Evolutionary conservation across 1,139 yeast species (phyloP), one percentile per base, ranked within the genome.

Genomic region (Dujonia santamariae): DNA sequence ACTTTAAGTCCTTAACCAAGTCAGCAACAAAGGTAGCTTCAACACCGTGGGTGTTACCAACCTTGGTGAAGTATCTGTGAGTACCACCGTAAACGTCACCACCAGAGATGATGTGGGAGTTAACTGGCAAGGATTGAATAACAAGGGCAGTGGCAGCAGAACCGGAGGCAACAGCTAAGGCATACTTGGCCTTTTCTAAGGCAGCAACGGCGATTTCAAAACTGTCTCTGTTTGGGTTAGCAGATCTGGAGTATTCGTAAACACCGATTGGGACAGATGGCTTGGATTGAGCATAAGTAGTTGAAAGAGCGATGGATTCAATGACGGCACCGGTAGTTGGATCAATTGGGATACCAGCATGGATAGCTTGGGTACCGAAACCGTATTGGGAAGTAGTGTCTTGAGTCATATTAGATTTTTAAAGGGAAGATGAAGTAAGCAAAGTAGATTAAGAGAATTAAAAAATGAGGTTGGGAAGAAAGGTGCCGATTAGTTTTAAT

Each of bases 71-170:
- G 65, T 85, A 86, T 61, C 96, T 75, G 67, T 86, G 94, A 41
- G 96, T 86, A 53, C 96, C 96, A 44, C 96, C 96, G 61, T 87
- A 87, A 32, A 87, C 95, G 53, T 87, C 96, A 48, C 87, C 92
- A 51, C 86, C 80, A 35, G 92, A 80, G 36, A 86, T 71, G 34
- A 84, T 83, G 53, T 85, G 95, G 36, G 85, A 71, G 37, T 82
- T 83, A 45, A 76, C 72, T 31, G 87, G 82, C 50, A 86, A 67
- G 28, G 85, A 73, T 61, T 85, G 95, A 47, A 85, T 63, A 34
- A 87, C 71, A 49, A 82, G 75, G 23, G 94, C 88, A 36, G 95
- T 85, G 45, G 90, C 76, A 37, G 96, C 95, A 35, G 90, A 82
- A 37, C 96, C 96, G 15, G 95, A 85, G 30, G 86, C 67, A 59